phyloP scores from a whole-genome alignment of 106 monocot species.

The Hemerocallis citrina region DNA sequence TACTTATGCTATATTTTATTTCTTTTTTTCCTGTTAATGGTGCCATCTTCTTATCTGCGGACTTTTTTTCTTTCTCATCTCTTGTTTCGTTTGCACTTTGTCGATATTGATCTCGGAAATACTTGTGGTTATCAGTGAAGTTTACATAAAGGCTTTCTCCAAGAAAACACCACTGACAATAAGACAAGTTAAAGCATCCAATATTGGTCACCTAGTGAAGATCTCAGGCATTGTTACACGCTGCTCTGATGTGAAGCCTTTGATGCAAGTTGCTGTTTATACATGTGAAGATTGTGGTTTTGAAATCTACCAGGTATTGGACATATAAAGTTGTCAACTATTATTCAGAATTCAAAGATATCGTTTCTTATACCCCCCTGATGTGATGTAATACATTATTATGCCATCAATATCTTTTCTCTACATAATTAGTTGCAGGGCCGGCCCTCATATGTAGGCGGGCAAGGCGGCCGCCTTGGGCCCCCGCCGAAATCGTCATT shows the following conservation, averaged over 20 bases:
- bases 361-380: too few species aligned
- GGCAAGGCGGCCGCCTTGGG: too few species aligned
- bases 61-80: not conserved
- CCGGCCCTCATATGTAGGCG: too few species aligned
- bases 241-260: constrained; percentile 96
- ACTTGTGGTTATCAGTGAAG: constrained; percentile 52
- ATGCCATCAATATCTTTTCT: not conserved
- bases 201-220: constrained; percentile 97
- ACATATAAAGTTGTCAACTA: not conserved
- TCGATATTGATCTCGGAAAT: not conserved
- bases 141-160: constrained; percentile 90
- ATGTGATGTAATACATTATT: too few species aligned
- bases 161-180: constrained; percentile 77
- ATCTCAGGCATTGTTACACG: constrained; percentile 92
- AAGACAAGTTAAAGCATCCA: constrained; percentile 87
- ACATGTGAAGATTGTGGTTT: constrained; percentile 99
- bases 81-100: not conserved
- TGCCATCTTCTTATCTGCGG: not conserved
- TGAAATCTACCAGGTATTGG: constrained; percentile 92
- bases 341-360: too few species aligned
- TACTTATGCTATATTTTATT: too few species aligned
- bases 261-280: constrained; percentile 99
- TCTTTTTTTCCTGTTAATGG: too few species aligned
- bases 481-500: too few species aligned
- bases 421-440: too few species aligned